Percentiles rank a stretch among this genome's conserved stretches.
Evolutionary conservation across 75 land plant genomes (phyloP).

Genomic region (Cupressus sempervirens): DNA sequence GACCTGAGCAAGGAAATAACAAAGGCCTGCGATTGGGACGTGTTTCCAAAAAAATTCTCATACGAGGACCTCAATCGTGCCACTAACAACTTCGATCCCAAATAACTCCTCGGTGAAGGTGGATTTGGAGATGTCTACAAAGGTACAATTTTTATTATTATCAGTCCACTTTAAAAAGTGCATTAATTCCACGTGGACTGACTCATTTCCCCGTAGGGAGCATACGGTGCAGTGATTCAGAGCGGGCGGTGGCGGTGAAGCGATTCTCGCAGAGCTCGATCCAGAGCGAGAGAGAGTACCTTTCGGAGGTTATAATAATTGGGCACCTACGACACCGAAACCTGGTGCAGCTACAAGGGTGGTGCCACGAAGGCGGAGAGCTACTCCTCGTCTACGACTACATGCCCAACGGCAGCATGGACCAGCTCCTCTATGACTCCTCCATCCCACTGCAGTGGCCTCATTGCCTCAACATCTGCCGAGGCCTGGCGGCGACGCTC

Average conservation of each 20-base stretch:
- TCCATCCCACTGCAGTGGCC: conserved; percentile 15
- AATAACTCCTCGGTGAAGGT: background rate
- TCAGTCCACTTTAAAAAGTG: no score
- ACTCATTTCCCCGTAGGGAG: background rate
- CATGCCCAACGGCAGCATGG: conserved; percentile 20
- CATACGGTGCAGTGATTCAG: background rate
- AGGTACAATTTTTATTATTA: no score
- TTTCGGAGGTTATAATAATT: conserved; percentile 30
- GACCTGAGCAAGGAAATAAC: background rate
- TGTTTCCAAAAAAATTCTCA: background rate
- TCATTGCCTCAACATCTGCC: conserved; percentile 22
- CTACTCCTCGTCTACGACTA: conserved; percentile 13
- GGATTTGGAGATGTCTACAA: conserved; percentile 11
- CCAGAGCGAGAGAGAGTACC: conserved; percentile 29
- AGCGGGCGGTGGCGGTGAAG: conserved; percentile 17
- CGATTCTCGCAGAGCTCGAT: conserved; percentile 14
- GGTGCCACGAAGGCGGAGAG: conserved; percentile 17
- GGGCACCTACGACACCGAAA: conserved; percentile 40
- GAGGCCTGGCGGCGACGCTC: conserved; percentile 41
- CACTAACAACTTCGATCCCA: background rate
- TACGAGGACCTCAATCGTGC: conserved; percentile 2
- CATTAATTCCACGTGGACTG: no score
- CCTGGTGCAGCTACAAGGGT: conserved; percentile 28
- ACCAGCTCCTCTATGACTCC: background rate
- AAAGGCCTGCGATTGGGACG: background rate